These are phyloP conservation scores for Podospora anserina DNA, from an alignment of 495 filamentous ascomycete species.

Conservation along the genomic window DNA sequence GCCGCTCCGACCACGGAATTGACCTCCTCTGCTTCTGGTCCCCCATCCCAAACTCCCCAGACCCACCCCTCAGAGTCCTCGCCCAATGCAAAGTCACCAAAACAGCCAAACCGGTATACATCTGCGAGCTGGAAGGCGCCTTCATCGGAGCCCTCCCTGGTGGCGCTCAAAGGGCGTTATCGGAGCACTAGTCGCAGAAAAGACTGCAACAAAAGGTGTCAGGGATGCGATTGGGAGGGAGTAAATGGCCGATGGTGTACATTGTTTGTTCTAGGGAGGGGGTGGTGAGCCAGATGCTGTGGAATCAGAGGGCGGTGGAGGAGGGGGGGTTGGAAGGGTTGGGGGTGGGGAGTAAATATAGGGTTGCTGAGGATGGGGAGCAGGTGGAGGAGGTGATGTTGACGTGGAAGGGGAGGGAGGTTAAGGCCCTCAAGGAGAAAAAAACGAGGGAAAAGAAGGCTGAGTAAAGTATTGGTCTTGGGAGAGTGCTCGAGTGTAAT, in stretches of 20 bases:
- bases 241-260: constrained; percentile 62
- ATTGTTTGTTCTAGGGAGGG: constrained; percentile 50
- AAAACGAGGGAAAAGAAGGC: neutral
- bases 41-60: constrained; percentile 37
- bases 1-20: constrained; percentile 71
- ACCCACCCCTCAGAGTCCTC: constrained; percentile 57
- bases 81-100: constrained; percentile 77
- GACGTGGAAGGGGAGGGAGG: constrained; percentile 56
- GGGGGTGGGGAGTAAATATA: constrained; percentile 57
- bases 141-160: constrained; percentile 62
- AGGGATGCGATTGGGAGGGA: constrained; percentile 65
- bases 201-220: constrained; percentile 51
- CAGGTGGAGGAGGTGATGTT: constrained; percentile 41
- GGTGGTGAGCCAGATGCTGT: constrained; percentile 60
- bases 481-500: no score
- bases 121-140: constrained; percentile 84
- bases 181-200: constrained; percentile 57
- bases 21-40: constrained; percentile 83
- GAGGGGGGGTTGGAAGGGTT: constrained; percentile 60
- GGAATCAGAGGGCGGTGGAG: constrained; percentile 62
- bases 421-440: constrained; percentile 19
- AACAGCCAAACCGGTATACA: constrained; percentile 58
- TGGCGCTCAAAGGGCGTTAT: constrained; percentile 60
- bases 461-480: neutral
- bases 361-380: constrained; percentile 22